Percentiles rank a stretch among this genome's conserved stretches.
phyloP scores from a whole-genome alignment of 2,329 filamentous ascomycete genomes.

The Claviceps humidiphila region DNA sequence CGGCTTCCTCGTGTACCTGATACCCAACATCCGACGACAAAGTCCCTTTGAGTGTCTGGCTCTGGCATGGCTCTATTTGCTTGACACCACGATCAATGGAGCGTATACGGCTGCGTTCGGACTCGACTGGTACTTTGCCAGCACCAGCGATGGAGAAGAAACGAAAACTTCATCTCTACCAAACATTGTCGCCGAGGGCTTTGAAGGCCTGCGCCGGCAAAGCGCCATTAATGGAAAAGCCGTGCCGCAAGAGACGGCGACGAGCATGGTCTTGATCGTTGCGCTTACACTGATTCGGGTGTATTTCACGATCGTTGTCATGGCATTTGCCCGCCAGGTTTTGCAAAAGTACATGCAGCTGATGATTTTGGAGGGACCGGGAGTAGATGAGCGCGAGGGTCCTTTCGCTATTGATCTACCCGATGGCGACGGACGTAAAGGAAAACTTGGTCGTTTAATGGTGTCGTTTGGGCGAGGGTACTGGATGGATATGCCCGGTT shows the following conservation, averaged over 20 bases:
- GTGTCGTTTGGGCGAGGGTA: conserved; percentile 60
- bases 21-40: conserved; percentile 68
- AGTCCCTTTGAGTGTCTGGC: conserved; percentile 67
- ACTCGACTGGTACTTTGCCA: conserved; percentile 69
- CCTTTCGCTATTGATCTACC: conserved; percentile 56
- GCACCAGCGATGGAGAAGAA: conserved; percentile 30
- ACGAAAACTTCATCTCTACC: conserved; percentile 11
- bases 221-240: conserved; percentile 21
- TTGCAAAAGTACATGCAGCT: conserved; percentile 49
- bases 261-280: conserved; percentile 66
- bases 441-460: conserved; percentile 67
- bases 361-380: conserved; percentile 34
- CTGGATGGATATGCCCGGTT: conserved; percentile 61
- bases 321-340: conserved; percentile 68
- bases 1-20: conserved; percentile 52
- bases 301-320: conserved; percentile 75
- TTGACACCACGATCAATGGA: conserved; percentile 73
- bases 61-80: conserved; percentile 71
- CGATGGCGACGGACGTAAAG: conserved; percentile 69
- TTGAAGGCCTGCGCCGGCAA: conserved; percentile 21
- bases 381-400: conserved; percentile 39
- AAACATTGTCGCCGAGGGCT: conserved; percentile 18
- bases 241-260: conserved; percentile 46
- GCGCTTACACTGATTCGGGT: conserved; percentile 61
- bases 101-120: conserved; percentile 74